Conservation (phyloP, 2,329 filamentous ascomycete species). For the Gnomoniopsis sp. region DNA sequence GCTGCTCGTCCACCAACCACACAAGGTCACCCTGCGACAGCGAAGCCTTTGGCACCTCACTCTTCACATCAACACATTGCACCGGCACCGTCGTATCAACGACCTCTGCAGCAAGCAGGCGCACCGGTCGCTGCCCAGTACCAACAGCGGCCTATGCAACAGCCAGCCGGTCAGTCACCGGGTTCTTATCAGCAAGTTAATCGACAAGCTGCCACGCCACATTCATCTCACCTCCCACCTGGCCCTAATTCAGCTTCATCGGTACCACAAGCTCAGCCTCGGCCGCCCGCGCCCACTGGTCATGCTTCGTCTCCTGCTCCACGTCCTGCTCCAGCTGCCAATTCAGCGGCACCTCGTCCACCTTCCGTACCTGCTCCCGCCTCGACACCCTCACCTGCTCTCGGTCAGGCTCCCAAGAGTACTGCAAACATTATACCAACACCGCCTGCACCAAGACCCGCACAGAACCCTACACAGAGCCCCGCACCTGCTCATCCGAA, state of each 20-base stretch:
- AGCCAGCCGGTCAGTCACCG: constrained; percentile 2
- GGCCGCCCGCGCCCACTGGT: constrained; percentile 5
- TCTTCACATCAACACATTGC: constrained; percentile 15
- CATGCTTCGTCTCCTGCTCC: neutral
- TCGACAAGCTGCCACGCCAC: neutral
- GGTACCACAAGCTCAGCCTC: constrained; percentile 5
- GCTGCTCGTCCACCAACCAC: neutral
- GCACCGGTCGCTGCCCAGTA: constrained; percentile 7
- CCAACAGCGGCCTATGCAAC: constrained; percentile 13
- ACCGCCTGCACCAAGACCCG: neutral
- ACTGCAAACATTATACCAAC: constrained; percentile 6
- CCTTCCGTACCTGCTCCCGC: neutral
- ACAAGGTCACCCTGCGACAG: neutral
- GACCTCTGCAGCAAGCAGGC: constrained; percentile 12
- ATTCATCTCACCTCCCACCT: neutral
- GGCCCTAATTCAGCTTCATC: neutral
- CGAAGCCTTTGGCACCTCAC: constrained; percentile 7
- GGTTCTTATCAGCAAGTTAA: constrained; percentile 9
- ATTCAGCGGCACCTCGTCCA: neutral
- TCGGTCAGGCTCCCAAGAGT: neutral
- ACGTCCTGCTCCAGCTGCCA: neutral
- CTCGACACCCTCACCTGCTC: neutral
- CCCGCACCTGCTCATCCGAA: neutral
- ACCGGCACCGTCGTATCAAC: constrained; percentile 13
- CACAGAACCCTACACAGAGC: neutral